Conservation (phyloP, 2,329 filamentous ascomycete genomes). For the Venturiaceae sp. region DNA sequence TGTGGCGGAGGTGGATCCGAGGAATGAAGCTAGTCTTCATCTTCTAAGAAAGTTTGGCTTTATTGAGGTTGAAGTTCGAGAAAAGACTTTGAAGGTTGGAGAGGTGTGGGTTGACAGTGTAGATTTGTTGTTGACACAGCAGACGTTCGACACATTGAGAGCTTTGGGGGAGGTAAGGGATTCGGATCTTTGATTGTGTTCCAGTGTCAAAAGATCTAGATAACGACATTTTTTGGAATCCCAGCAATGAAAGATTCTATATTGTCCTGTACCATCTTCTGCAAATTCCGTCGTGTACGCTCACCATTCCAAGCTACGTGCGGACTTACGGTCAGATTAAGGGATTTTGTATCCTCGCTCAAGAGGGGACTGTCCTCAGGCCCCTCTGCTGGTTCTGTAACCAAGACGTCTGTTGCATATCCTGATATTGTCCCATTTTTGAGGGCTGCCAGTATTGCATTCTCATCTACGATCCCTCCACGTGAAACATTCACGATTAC, state of each 20-base stretch:
- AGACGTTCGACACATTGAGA: too few relatives aligned
- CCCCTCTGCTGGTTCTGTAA: conserved; percentile 34
- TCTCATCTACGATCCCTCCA: conserved; percentile 42
- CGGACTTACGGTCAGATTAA: conserved; percentile 42
- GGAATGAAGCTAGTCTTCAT: not conserved
- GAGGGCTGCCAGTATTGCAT: conserved; percentile 35
- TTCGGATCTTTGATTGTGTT: too few relatives aligned
- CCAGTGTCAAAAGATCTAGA: too few relatives aligned
- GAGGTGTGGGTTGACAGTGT: conserved; percentile 3
- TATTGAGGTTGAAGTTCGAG: not conserved
- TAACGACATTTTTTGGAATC: not conserved
- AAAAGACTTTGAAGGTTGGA: conserved; percentile 4
- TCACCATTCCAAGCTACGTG: conserved; percentile 46
- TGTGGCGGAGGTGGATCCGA: conserved; percentile 7
- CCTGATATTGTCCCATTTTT: conserved; percentile 34
- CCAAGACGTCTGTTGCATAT: conserved; percentile 42
- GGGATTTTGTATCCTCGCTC: conserved; percentile 30
- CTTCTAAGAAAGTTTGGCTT: conserved; percentile 6
- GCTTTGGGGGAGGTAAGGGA: not conserved
- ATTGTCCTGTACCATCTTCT: conserved; percentile 33
- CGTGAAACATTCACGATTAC: conserved; percentile 40
- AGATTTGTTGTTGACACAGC: not conserved
- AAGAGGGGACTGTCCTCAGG: conserved; percentile 32
- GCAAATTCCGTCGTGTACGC: conserved; percentile 37
- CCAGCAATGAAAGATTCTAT: conserved; percentile 30